phyloP scores from a whole-genome alignment of 768 basidiomycete genomes.

The Exidia glandulosa region DNA sequence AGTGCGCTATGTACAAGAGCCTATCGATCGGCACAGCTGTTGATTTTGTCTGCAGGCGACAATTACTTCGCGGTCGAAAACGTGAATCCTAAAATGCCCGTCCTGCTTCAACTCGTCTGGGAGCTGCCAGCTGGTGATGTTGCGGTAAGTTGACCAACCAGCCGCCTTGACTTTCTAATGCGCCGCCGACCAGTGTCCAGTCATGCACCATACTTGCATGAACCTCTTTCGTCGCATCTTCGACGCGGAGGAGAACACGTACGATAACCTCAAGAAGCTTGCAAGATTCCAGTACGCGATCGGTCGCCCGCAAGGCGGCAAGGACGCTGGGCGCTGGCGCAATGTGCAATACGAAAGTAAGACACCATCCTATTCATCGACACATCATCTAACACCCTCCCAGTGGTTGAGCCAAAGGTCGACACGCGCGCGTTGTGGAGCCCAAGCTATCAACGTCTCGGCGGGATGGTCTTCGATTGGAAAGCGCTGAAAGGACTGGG shows the following conservation, averaged over 20 bases:
- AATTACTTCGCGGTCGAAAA: too few relatives aligned
- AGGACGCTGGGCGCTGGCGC: slow-evolving; percentile 9
- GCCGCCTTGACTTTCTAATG: background rate
- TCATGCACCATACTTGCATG: slow-evolving; percentile 12
- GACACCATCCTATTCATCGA: background rate
- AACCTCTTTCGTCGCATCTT: slow-evolving; percentile 14
- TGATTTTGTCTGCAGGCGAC: too few relatives aligned
- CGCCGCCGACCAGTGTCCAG: background rate
- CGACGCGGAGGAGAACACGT: slow-evolving; percentile 5
- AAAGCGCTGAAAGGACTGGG: slow-evolving; percentile 4
- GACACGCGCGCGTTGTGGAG: slow-evolving; percentile 15
- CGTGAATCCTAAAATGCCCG: too few relatives aligned
- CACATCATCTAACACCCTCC: background rate
- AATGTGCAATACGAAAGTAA: slow-evolving; percentile 13
- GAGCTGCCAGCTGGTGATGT: background rate
- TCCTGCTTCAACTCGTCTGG: too few relatives aligned
- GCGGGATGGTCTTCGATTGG: slow-evolving; percentile 14
- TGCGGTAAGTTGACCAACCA: background rate
- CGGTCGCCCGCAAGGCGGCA: slow-evolving; percentile 12
- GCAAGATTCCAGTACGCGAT: slow-evolving; percentile 12
- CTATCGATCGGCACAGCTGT: too few relatives aligned
- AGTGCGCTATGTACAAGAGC: too few relatives aligned
- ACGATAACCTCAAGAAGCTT: slow-evolving; percentile 5
- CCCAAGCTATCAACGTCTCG: background rate
- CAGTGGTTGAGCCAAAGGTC: slow-evolving; percentile 9